Conservation (phyloP, 805 yeast species). For the Naumovozyma baii region DNA sequence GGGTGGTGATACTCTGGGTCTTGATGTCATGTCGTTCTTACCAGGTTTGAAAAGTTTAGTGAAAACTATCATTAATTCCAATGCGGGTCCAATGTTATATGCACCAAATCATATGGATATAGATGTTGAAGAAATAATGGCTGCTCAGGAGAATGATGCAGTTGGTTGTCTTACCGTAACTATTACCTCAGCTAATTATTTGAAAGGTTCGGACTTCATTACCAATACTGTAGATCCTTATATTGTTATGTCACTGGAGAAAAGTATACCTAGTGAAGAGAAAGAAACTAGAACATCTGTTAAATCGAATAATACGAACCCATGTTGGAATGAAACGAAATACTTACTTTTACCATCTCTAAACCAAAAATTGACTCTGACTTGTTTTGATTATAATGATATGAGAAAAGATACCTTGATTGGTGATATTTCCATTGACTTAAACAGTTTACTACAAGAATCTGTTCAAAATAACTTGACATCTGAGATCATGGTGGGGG, state of each 20-base stretch:
- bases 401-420: slow-evolving; percentile 45
- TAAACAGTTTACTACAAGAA: slow-evolving; percentile 51
- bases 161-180: slow-evolving; percentile 61
- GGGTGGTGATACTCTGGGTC: slow-evolving; percentile 81
- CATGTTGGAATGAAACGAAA: slow-evolving; percentile 59
- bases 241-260: slow-evolving; percentile 38
- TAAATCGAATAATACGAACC: slow-evolving; percentile 46
- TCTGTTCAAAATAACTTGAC: slow-evolving; percentile 21
- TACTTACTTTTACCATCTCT: slow-evolving; percentile 48
- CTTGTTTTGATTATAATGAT: slow-evolving; percentile 46
- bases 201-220: slow-evolving; percentile 33
- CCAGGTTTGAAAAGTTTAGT: slow-evolving; percentile 74
- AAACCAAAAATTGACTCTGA: slow-evolving; percentile 47
- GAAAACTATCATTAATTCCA: slow-evolving; percentile 57
- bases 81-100: slow-evolving; percentile 65
- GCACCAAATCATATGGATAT: slow-evolving; percentile 75
- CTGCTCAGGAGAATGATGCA: slow-evolving; percentile 54
- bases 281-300: slow-evolving; percentile 41
- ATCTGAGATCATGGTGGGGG: slow-evolving; percentile 30
- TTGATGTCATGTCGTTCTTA: slow-evolving; percentile 73
- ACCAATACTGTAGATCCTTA: slow-evolving; percentile 50
- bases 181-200: slow-evolving; percentile 41
- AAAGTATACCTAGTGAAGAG: slow-evolving; percentile 36
- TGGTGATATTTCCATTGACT: slow-evolving; percentile 44
- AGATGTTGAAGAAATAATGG: slow-evolving; percentile 63